Evolutionary conservation across 805 yeast species (phyloP), one percentile per base, ranked within the genome.

Genomic region (Candida koratica): DNA sequence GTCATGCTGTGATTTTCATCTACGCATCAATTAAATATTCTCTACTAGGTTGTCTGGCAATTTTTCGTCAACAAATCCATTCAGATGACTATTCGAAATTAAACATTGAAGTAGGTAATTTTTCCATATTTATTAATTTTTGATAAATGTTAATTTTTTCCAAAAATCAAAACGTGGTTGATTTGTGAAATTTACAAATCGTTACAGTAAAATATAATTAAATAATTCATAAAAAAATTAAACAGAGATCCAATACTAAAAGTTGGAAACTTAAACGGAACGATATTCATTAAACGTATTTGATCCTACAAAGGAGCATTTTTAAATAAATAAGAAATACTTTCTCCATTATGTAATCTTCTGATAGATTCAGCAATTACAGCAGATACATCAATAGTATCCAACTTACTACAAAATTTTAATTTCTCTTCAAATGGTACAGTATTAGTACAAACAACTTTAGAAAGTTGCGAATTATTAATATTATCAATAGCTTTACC

Each of bases 321-420:
- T 35, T 78, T 78, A 61, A 89, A 86, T 49, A 89, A 67, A 57
- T 87, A 89, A 25, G 28, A 25, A 39, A 84, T 79, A 60, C 89
- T 81, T 64, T 84, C 94, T 62, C 94, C 94, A 51, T 84, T 82
- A 60, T 84, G 94, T 56, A 84, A 71, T 63, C 94, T 77, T 67
- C 94, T 78, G 42, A 84, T 77, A 43, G 88, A 80, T 61, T 84
- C 94, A 19, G 90, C 90, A 42, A 84, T 63, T 6, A 80, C 84
- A 24, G 85, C 76, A 46, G 82, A 73, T 31, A 84, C 74, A 60
- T 84, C 93, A 39, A 84, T 76, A 13, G 75, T 67, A 45, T 79
- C 85, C 45, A 84, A 64, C 51, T 71, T 78, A 11, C 83, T 77
- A 53, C 88, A 80, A 15, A 54, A 48, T 36, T 61, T 58, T 48